Evolutionary conservation across 352 stramenopile species (phyloP).

Genomic region (Pseudoperonospora humuli): DNA sequence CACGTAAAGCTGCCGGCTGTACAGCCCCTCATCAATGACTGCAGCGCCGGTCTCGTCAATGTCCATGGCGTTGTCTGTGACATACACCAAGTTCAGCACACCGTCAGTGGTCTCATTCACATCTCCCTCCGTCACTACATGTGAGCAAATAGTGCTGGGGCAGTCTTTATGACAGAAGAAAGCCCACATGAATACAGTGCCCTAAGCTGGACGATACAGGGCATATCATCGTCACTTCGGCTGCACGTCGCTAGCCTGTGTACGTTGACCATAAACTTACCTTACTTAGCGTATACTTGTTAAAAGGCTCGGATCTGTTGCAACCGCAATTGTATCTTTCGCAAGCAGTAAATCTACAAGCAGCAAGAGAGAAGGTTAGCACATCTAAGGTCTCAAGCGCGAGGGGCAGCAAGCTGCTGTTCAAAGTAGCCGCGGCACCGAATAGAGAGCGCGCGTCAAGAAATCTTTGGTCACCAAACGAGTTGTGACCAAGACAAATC

Average conservation of each 20-base stretch:
- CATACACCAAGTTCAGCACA: slow-evolving; percentile 62
- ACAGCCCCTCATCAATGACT: slow-evolving; percentile 77
- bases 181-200: slow-evolving; percentile 9
- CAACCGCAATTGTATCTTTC: slow-evolving; percentile 1
- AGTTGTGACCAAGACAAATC: too few relatives aligned
- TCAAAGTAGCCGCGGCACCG: neutral
- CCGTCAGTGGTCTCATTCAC: slow-evolving; percentile 67
- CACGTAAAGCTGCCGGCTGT: slow-evolving; percentile 97
- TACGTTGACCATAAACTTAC: neutral
- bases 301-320: neutral
- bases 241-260: neutral
- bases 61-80: slow-evolving; percentile 65
- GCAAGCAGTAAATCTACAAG: slow-evolving; percentile 2
- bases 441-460: too few relatives aligned
- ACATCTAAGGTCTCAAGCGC: neutral
- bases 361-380: neutral
- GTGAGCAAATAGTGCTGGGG: slow-evolving; percentile 39
- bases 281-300: slow-evolving; percentile 1
- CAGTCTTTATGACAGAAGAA: slow-evolving; percentile 9
- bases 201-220: neutral
- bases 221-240: neutral
- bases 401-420: neutral
- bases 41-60: slow-evolving; percentile 38
- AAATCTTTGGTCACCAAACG: too few relatives aligned
- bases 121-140: slow-evolving; percentile 57